Base-by-base conservation (phyloP, 1,284 basidiomycete genomes). In the Melampsora larici-populina region DNA sequence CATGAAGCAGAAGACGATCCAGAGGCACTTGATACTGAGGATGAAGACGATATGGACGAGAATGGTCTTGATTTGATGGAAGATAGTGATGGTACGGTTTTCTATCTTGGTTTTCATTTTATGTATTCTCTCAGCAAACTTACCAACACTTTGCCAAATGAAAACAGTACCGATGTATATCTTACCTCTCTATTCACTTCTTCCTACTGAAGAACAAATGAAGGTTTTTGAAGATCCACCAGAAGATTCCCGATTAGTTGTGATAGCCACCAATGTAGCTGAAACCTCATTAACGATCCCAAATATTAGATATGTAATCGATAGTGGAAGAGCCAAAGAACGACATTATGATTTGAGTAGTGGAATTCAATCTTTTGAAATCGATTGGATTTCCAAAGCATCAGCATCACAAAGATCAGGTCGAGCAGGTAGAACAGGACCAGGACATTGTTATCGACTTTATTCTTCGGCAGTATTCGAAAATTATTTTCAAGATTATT, bases 401-500 rank as follows among this genome's bases (percentile, higher is more conserved):
- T 90, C 89, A 3, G 90, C 90, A 0, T 85, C 88, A 0, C 90
- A 92, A 82, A 86, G 90, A 72, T 87, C 90, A 0, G 90, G 90
- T 83, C 88, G 90, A 84, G 90, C 90, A 0, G 90, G 90, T 63
- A 88, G 90, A 80, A 91, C 90, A 0, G 90, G 90, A 0, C 90
- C 90, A 0, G 90, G 90, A 18, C 90, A 92, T 83, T 91, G 90
- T 83, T 92, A 92, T 83, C 87, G 90, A 15, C 87, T 91, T 2
- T 92, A 91, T 83, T 89, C 87, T 13, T 88, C 88, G 79, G 89
- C 90, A 0, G 86, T 99, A 11, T 99, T 88, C 83, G 97, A 99
- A 83, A 90, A 96, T 82, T 90, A 96, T 84, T 97, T 99, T 83
- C 89, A 91, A 36, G 85, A 89, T 78, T 97, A 97, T 84, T 88